These are phyloP conservation scores for Pycnococcus provasolii DNA, from an alignment of 139 green algal species.

Conservation along the genomic window DNA sequence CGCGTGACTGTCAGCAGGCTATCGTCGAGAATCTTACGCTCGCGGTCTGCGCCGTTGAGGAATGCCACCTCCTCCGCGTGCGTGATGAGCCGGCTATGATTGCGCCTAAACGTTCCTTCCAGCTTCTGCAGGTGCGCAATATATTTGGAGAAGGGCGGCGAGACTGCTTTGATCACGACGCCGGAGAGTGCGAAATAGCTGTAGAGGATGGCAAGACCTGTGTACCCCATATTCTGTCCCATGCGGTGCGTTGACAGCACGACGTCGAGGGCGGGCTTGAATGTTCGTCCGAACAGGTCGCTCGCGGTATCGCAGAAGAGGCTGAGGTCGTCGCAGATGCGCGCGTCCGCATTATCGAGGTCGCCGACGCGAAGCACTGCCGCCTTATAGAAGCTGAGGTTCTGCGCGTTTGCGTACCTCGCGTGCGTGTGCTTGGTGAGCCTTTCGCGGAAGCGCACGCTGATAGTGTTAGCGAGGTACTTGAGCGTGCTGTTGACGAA, in stretches of 20 bases:
- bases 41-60: conserved; percentile 18
- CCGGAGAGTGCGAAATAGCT: conserved; percentile 42
- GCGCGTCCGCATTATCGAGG: conserved; percentile 81
- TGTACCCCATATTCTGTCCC: conserved; percentile 70
- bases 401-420: conserved; percentile 53
- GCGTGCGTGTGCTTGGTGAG: conserved; percentile 68
- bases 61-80: conserved; percentile 33
- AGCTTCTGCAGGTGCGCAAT: conserved; percentile 28
- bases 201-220: conserved; percentile 23
- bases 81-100: conserved; percentile 24
- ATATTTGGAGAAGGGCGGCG: conserved; percentile 42
- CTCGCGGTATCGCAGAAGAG: conserved; percentile 69
- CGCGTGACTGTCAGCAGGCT: conserved; percentile 1
- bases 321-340: conserved; percentile 89
- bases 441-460: conserved; percentile 45
- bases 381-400: conserved; percentile 85
- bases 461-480: conserved; percentile 82
- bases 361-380: conserved; percentile 56
- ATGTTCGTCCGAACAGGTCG: conserved; percentile 85
- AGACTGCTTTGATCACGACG: conserved; percentile 49
- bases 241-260: conserved; percentile 81
- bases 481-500: conserved; percentile 82
- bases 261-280: conserved; percentile 91
- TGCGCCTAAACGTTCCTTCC: conserved; percentile 29
- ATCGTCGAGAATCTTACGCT: conserved; percentile 14